Conservation (phyloP, 805 yeast species). For the Ogataea zsoltii region DNA sequence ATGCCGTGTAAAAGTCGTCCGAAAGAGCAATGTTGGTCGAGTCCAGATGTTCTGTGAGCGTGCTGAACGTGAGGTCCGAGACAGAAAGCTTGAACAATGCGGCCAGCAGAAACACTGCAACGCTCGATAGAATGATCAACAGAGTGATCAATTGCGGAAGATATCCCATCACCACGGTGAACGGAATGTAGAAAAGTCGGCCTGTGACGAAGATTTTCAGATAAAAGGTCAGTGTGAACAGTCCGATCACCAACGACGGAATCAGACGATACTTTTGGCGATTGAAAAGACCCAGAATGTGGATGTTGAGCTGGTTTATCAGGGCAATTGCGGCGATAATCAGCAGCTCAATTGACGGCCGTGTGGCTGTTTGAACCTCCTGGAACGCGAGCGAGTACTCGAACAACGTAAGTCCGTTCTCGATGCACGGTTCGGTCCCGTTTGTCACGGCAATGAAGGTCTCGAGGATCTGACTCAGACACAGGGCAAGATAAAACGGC, state of each 20-base stretch:
- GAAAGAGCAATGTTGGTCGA: constrained; percentile 42
- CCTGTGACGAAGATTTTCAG: constrained; percentile 42
- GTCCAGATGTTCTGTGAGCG: constrained; percentile 35
- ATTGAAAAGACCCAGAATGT: constrained; percentile 59
- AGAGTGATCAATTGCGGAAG: constrained; percentile 65
- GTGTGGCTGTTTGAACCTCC: constrained; percentile 54
- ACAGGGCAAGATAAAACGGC: constrained; percentile 57
- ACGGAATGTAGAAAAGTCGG: constrained; percentile 50
- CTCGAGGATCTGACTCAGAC: constrained; percentile 65
- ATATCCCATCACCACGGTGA: constrained; percentile 56
- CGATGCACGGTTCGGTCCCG: constrained; percentile 58
- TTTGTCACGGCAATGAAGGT: constrained; percentile 60
- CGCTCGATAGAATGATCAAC: constrained; percentile 51
- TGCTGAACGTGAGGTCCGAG: constrained; percentile 34
- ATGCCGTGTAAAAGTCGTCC: constrained; percentile 68
- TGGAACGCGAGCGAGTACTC: constrained; percentile 78
- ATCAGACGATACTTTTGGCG: constrained; percentile 56
- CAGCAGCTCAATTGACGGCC: constrained; percentile 55
- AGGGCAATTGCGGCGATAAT: constrained; percentile 57
- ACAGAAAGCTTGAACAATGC: constrained; percentile 49
- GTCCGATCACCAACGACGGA: constrained; percentile 62
- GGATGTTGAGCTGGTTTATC: constrained; percentile 59
- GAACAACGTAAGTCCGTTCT: constrained; percentile 69
- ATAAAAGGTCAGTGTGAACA: constrained; percentile 50
- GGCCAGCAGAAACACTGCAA: constrained; percentile 56